Conservation (phyloP, 1,284 basidiomycete species). For the Cryptococcus hybrid region DNA sequence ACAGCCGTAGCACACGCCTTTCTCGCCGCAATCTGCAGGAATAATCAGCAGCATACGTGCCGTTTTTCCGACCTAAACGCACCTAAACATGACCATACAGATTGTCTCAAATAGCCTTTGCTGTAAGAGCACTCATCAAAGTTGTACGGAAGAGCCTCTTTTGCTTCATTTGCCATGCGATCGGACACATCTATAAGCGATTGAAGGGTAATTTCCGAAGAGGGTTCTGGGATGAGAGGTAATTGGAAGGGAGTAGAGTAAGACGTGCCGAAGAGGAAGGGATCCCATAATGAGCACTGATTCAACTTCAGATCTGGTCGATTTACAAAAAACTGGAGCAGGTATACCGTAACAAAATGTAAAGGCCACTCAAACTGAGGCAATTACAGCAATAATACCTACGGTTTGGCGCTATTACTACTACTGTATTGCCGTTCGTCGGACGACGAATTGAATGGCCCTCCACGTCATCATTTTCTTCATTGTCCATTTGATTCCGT, state of each 20-base stretch:
- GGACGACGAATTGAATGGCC: too few species aligned
- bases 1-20: conserved; percentile 52
- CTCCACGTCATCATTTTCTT: background rate
- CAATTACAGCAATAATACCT: too few species aligned
- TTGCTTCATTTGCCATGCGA: conserved; percentile 39
- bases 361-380: too few species aligned
- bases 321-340: too few species aligned
- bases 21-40: conserved; percentile 43
- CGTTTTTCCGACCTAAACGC: background rate
- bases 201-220: conserved; percentile 39
- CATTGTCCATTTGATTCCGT: background rate
- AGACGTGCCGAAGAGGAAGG: conserved; percentile 16
- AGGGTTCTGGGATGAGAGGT: conserved; percentile 23
- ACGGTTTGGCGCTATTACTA: too few species aligned
- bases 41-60: background rate
- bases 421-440: too few species aligned
- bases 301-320: too few species aligned
- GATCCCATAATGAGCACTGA: background rate
- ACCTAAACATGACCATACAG: conserved; percentile 48
- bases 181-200: conserved; percentile 40
- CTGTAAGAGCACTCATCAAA: conserved; percentile 47
- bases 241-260: conserved; percentile 22
- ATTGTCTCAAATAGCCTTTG: conserved; percentile 41
- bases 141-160: conserved; percentile 42
- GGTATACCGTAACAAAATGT: too few species aligned